Evolutionary conservation across 2,329 filamentous ascomycete species (phyloP), one percentile per base, ranked within the genome.

Genomic region (Reticulascus tulasneorum): DNA sequence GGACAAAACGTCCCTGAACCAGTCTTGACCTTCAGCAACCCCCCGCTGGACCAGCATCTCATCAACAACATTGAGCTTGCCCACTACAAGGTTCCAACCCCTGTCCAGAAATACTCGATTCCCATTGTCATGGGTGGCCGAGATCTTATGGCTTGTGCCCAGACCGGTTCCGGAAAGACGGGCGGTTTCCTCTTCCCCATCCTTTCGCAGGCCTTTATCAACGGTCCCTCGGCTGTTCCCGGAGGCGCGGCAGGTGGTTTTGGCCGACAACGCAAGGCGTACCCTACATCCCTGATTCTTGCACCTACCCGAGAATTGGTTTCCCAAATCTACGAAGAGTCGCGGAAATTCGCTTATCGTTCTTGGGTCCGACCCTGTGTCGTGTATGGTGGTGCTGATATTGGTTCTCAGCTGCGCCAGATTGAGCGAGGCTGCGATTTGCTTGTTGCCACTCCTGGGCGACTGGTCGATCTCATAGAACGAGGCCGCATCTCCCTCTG

Each of bases 101-200:
- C 93, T 18, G 93, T 98, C 35, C 93, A 98, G 71, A 98, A 98
- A 68, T 97, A 98, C 75, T 97, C 93, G 5, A 95, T 98, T 39
- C 93, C 93, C 50, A 98, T 98, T 56, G 93, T 98, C 60, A 95
- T 95, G 86, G 84, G 82, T 53, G 93, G 93, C 47, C 89, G 93
- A 69, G 93, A 98, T 67, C 75, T 98, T 61, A 98, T 98, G 93
- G 93, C 93, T 66, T 98, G 93, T 75, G 93, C 93, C 55, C 93
- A 98, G 77, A 98, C 93, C 53, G 93, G 91, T 83, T 98, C 93
- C 58, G 93, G 93, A 77, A 98, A 98, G 80, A 98, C 93, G 63
- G 93, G 93, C 74, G 93, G 93, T 76, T 98, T 98, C 80, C 74
- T 98, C 47, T 98, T 98, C 76, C 93, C 93, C 41, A 97, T 98